Conservation (phyloP, 306 rosid species). For the Canavalia gladiata region DNA sequence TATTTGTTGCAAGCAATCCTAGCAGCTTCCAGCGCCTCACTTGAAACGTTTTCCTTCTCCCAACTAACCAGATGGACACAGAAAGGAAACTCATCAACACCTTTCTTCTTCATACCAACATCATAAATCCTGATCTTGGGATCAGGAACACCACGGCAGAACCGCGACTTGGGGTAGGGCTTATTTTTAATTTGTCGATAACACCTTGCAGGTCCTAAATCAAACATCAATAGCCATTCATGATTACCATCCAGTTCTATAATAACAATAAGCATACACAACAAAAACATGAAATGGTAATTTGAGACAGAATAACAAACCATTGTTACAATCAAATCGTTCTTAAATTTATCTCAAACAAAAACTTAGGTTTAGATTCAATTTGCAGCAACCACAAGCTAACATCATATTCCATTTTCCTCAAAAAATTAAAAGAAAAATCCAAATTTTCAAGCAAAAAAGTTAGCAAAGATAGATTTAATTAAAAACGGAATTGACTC, state of each 20-base stretch:
- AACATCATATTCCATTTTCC: background rate
- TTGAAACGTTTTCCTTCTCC: slow-evolving; percentile 11
- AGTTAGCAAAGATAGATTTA: background rate
- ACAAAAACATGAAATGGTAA: background rate
- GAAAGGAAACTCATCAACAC: slow-evolving; percentile 20
- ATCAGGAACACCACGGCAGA: slow-evolving; percentile 26
- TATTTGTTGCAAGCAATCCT: slow-evolving; percentile 24
- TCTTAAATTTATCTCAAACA: background rate
- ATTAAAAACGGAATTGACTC: background rate
- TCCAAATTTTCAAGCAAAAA: background rate
- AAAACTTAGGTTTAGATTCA: background rate
- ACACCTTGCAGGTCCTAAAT: slow-evolving; percentile 30
- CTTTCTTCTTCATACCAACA: slow-evolving; percentile 26
- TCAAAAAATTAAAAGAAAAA: no score
- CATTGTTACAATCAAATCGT: background rate
- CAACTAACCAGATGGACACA: slow-evolving; percentile 33
- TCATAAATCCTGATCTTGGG: slow-evolving; percentile 32
- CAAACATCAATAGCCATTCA: background rate
- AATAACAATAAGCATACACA: background rate
- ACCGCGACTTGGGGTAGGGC: background rate
- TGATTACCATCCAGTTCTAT: background rate
- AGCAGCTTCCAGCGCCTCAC: slow-evolving; percentile 4
- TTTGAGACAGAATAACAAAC: background rate
- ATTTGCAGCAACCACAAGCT: background rate
- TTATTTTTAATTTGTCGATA: slow-evolving; percentile 13